These are phyloP conservation scores for Ensete glaucum DNA, from an alignment of 176 grass and related monocot species.

Conservation along the genomic window DNA sequence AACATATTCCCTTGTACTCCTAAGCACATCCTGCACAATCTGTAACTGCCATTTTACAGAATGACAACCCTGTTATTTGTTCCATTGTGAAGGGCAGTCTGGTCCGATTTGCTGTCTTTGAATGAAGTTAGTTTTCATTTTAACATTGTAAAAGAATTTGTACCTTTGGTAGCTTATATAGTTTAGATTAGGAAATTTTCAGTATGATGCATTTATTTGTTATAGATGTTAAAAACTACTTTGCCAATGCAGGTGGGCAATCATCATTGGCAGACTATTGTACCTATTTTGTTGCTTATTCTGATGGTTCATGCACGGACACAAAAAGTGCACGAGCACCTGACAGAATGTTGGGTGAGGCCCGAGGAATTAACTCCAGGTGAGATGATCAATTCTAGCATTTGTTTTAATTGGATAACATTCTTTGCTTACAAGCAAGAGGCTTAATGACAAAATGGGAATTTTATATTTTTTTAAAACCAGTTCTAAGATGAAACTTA, in stretches of 20 bases:
- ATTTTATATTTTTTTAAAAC: not conserved
- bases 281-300: constrained; percentile 98
- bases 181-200: not conserved
- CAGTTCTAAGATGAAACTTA: not conserved
- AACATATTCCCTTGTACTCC: too few relatives aligned
- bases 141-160: not conserved
- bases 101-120: not conserved
- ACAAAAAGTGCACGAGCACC: constrained; percentile 74
- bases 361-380: constrained; percentile 82
- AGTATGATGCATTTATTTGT: not conserved
- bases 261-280: constrained; percentile 99
- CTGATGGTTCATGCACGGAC: constrained; percentile 96
- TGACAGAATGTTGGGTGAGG: constrained; percentile 96
- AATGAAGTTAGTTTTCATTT: not conserved
- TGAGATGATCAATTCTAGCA: constrained; percentile 10
- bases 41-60: not conserved
- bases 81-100: not conserved
- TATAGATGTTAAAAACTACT: not conserved
- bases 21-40: too few relatives aligned
- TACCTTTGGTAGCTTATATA: not conserved
- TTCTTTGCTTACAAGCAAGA: not conserved
- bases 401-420: not conserved
- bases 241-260: constrained; percentile 58
- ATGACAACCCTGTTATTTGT: not conserved
- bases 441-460: not conserved